Evolutionary conservation across 495 filamentous ascomycete species (phyloP), one percentile per base, ranked within the genome.

Genomic region (Entonaema liquescens): DNA sequence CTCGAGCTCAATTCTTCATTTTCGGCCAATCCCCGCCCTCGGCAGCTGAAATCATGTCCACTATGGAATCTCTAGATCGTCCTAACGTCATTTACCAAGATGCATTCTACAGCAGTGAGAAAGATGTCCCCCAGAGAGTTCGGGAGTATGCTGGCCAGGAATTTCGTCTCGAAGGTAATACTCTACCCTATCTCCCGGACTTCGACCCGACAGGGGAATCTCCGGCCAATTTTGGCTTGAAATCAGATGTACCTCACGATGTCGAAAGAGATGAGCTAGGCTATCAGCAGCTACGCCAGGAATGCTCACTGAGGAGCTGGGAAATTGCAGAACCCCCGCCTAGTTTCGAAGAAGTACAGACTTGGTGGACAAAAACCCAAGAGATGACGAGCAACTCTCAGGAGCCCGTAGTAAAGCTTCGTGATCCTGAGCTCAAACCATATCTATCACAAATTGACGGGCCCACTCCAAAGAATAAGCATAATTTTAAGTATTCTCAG

Each of bases 81-180:
- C 84, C 84, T 1, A 71, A 67, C 47, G 83, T 92, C 23, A 85
- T 97, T 52, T 96, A 98, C 68, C 92, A 93, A 75, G 91, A 94
- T 73, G 89, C 94, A 15, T 94, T 90, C 72, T 98, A 97, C 73
- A 91, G 93, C 67, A 83, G 93, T n/a, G 92, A 95, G 59, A 83
- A 79, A 59, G 95, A 99, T 80, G 92, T 97, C 3, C 96, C 96
- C 7, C 86, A 91, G 36, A 86, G 89, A 56, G 77, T 85, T 11
- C 85, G 93, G 53, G 92, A 97, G 79, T 98, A 97, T 78, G 96
- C 91, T 8, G 95, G 95, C 17, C 88, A 88, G 70, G 93, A 97
- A 70, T 98, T 96, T 76, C 91, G 87, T 54, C 77, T 98, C 1
- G 88, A 88, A 75, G 92, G 95, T 59, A 87, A 86, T 62, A 89